These are phyloP conservation scores for Colletotrichum falcatum DNA, from an alignment of 2,329 filamentous ascomycete species.

Conservation along the genomic window DNA sequence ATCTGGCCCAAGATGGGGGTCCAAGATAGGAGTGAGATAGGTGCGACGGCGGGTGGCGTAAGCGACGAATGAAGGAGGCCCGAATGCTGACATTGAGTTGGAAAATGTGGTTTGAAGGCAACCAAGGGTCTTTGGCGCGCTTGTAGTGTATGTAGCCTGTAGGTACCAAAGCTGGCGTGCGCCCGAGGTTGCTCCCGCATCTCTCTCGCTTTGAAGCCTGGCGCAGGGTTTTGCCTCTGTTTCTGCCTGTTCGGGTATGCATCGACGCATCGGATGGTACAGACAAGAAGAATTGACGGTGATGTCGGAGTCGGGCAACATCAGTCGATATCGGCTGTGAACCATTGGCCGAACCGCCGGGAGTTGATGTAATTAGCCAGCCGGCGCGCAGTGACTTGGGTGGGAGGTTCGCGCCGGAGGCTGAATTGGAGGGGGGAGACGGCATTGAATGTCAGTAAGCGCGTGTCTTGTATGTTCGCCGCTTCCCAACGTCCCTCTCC, in stretches of 20 bases:
- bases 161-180: not conserved
- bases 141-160: constrained; percentile 24
- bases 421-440: not conserved
- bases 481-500: not conserved
- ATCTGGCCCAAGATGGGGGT: constrained; percentile 27
- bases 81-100: constrained; percentile 12
- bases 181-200: constrained; percentile 8
- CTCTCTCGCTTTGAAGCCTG: constrained; percentile 20
- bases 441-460: not conserved
- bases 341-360: constrained; percentile 8
- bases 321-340: constrained; percentile 9
- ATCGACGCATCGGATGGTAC: not conserved
- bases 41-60: constrained; percentile 1
- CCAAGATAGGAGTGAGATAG: constrained; percentile 33
- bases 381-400: not conserved
- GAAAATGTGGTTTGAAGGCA: not conserved
- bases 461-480: constrained; percentile 3
- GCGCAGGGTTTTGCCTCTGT: constrained; percentile 4
- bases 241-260: not conserved
- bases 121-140: constrained; percentile 20
- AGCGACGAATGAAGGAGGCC: constrained; percentile 1
- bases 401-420: not conserved
- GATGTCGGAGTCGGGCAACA: constrained; percentile 1
- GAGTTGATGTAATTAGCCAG: constrained; percentile 3
- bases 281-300: not conserved